Base-by-base conservation (phyloP, 2,329 filamentous ascomycete species). In the Aureobasidium lini region DNA sequence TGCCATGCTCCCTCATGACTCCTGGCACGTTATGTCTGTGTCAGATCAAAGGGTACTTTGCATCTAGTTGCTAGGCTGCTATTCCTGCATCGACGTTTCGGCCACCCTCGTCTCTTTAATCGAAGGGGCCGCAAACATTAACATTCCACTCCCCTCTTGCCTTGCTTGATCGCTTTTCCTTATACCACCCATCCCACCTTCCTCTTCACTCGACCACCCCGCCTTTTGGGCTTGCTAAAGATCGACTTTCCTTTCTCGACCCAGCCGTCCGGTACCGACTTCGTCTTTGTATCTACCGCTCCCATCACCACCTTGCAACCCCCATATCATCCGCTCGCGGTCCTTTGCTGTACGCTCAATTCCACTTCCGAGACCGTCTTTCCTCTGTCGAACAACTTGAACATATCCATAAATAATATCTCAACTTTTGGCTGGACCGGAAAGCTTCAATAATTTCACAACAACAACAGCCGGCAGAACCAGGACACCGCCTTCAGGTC, bases 1-100 rank as follows among this genome's bases (percentile, higher is more conserved):
- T 59, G 57, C 57, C 57, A 59, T 59, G 47, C 47, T 57, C 54
- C 23, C 57, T 59, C 39, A 59, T 52, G 57, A 59, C 57, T 53
- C 47, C 47, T 50, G 16, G 46, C 46, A 52, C 47, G 57, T 52
- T 59, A 47, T 53, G 47, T 53, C 57, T 52, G 57, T 57, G 54
- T 57, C 54, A 57, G 54, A 57, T 48, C 54, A 39, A 57, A 57
- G 37, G 53, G 54, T 57, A 57, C 48, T 57, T 57, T 40, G 43
- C 54, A 48, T 57, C 31, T 57, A 57, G 54, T 57, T 48, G 54
- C 54, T 57, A 57, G 54, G 54, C 54, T 57, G 42, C 48, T 23
- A 32, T 57, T 57, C 42, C 54, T 57, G 54, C 54, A 57, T 57
- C 34, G 54, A 57, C 54, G 54, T 57, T 57, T 57, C 54, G 52